These are phyloP conservation scores for Lachnellula occidentalis DNA, from an alignment of 2,329 filamentous ascomycete species.

Conservation along the genomic window DNA sequence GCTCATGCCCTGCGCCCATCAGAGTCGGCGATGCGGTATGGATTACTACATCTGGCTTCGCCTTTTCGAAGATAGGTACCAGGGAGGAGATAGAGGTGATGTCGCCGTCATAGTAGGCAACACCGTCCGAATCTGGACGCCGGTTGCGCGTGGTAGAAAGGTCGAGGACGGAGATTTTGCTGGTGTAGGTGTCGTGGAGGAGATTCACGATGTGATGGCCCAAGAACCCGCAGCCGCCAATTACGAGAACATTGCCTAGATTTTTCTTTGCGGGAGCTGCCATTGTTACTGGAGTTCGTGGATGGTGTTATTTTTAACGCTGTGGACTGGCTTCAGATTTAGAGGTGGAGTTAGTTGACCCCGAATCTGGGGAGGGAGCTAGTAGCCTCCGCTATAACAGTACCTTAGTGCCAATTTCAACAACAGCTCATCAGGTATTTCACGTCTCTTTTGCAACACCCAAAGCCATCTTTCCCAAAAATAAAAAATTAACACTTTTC, in stretches of 20 bases:
- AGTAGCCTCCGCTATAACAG: neutral
- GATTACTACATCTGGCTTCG: slow-evolving; percentile 76
- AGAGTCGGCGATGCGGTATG: slow-evolving; percentile 76
- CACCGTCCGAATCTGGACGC: slow-evolving; percentile 45
- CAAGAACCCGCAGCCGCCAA: slow-evolving; percentile 80
- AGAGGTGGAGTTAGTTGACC: neutral
- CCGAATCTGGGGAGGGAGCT: neutral
- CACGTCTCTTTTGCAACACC: too few species aligned
- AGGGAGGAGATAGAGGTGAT: slow-evolving; percentile 64
- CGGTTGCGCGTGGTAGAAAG: slow-evolving; percentile 67
- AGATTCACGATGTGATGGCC: slow-evolving; percentile 77
- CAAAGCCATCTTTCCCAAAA: too few species aligned
- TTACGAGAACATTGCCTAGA: slow-evolving; percentile 67
- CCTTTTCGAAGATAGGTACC: slow-evolving; percentile 55
- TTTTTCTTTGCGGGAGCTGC: slow-evolving; percentile 14
- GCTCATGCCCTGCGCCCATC: slow-evolving; percentile 48
- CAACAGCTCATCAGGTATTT: too few species aligned
- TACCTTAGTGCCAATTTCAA: neutral
- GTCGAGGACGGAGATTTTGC: slow-evolving; percentile 64
- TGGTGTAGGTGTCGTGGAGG: slow-evolving; percentile 54
- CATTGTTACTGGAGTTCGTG: slow-evolving; percentile 8
- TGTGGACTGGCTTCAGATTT: neutral
- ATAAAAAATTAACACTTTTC: too few species aligned
- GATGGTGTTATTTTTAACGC: neutral
- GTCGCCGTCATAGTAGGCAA: slow-evolving; percentile 69